These are phyloP conservation scores for Apiospora aurea DNA, from an alignment of 2,329 filamentous ascomycete species.

Conservation along the genomic window DNA sequence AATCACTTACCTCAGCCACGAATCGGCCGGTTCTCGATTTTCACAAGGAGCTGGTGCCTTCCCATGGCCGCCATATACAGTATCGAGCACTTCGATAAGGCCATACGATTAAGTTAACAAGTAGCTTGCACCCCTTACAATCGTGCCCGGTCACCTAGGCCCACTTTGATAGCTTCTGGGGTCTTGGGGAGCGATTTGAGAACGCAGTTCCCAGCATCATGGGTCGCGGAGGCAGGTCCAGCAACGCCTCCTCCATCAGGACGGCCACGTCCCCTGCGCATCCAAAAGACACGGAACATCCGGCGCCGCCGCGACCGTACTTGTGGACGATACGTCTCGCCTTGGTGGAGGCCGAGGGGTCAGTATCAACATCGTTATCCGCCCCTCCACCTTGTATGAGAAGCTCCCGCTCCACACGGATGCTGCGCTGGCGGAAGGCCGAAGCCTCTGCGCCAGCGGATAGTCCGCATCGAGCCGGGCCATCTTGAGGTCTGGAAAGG, in stretches of 20 bases:
- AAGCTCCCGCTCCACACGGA: conserved; percentile 51
- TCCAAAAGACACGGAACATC: conserved; percentile 51
- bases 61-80: background rate
- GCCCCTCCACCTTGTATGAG: conserved; percentile 27
- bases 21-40: no score
- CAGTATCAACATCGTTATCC: background rate
- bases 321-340: conserved; percentile 48
- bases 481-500: conserved; percentile 49
- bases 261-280: conserved; percentile 46
- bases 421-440: conserved; percentile 49
- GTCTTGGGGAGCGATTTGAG: background rate
- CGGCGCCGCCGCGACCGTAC: conserved; percentile 53
- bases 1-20: background rate
- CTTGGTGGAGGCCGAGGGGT: conserved; percentile 25
- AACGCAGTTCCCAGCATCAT: background rate
- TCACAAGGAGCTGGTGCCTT: background rate
- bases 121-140: background rate
- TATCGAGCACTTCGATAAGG: background rate
- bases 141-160: background rate
- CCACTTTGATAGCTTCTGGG: background rate
- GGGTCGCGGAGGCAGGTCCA: background rate
- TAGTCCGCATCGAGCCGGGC: conserved; percentile 49
- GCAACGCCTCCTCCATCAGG: conserved; percentile 45
- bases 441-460: conserved; percentile 51
- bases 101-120: background rate